phyloP scores from a whole-genome alignment of 306 rosid species.

The Medicago ruthenica region DNA sequence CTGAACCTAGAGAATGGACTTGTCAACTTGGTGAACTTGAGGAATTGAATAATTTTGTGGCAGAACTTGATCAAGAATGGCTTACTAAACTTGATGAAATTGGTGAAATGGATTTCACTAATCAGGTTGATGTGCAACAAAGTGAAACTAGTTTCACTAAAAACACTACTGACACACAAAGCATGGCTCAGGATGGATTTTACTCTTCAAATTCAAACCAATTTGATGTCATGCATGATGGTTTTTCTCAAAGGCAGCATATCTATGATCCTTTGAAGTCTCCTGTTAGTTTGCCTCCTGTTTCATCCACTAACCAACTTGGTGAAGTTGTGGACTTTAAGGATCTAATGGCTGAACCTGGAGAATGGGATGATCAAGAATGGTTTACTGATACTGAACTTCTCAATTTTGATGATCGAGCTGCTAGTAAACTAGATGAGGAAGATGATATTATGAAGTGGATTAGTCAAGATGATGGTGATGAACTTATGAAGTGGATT shows the following conservation, averaged over 20 bases:
- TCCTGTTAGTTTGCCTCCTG: background rate
- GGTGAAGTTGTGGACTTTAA: too few species aligned
- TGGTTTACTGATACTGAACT: background rate
- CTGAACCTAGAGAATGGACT: too few species aligned
- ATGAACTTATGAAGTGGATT: too few species aligned
- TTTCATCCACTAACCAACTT: background rate
- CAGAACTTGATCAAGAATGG: too few species aligned
- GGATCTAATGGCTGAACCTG: background rate
- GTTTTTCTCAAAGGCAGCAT: constrained; percentile 20
- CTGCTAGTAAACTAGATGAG: too few species aligned
- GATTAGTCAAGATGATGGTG: too few species aligned
- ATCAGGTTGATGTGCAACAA: background rate
- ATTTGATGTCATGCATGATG: background rate
- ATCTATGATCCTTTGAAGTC: background rate
- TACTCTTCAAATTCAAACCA: background rate
- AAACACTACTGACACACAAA: background rate
- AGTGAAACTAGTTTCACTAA: background rate
- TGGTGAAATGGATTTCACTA: too few species aligned
- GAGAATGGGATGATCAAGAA: background rate
- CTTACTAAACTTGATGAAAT: too few species aligned
- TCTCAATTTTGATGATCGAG: background rate
- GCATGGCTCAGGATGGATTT: background rate
- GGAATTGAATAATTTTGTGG: too few species aligned
- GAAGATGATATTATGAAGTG: too few species aligned
- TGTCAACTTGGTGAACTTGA: too few species aligned